phyloP scores from a whole-genome alignment of 306 rosid species.

The Dalbergia cultrata region DNA sequence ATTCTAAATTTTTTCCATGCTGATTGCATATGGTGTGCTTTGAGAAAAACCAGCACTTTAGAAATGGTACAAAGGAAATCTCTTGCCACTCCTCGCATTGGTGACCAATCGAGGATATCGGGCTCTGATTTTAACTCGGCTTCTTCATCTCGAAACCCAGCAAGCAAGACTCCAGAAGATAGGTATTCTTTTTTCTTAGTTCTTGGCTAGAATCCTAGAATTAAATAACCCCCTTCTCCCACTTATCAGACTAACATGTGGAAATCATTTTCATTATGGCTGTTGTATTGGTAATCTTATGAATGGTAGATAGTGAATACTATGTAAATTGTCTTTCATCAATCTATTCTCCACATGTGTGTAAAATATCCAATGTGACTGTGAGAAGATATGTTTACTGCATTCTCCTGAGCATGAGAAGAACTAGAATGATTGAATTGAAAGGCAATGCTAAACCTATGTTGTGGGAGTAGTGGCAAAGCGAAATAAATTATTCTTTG shows the following conservation, averaged over 20 bases:
- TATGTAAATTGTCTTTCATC: background rate
- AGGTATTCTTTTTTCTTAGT: conserved; percentile 49
- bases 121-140: conserved; percentile 58
- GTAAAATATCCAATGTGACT: background rate
- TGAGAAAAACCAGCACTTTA: conserved; percentile 62
- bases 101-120: conserved; percentile 58
- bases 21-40: conserved; percentile 42
- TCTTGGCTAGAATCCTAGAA: conserved; percentile 2
- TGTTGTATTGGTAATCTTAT: conserved; percentile 31
- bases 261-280: background rate
- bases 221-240: background rate
- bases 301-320: background rate
- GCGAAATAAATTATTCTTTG: background rate
- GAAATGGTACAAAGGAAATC: conserved; percentile 75
- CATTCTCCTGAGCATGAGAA: background rate
- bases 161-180: conserved; percentile 66
- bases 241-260: background rate
- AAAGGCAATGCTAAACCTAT: background rate
- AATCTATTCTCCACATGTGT: background rate
- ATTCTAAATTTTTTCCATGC: conserved; percentile 10
- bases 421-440: conserved; percentile 20
- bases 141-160: conserved; percentile 59
- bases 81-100: conserved; percentile 64
- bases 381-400: background rate
- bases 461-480: background rate